A percentile compares a stretch with the other conserved stretches of the same genome.
phyloP scores from a whole-genome alignment of 345 rosid species.

The Euclidium syriacum region DNA sequence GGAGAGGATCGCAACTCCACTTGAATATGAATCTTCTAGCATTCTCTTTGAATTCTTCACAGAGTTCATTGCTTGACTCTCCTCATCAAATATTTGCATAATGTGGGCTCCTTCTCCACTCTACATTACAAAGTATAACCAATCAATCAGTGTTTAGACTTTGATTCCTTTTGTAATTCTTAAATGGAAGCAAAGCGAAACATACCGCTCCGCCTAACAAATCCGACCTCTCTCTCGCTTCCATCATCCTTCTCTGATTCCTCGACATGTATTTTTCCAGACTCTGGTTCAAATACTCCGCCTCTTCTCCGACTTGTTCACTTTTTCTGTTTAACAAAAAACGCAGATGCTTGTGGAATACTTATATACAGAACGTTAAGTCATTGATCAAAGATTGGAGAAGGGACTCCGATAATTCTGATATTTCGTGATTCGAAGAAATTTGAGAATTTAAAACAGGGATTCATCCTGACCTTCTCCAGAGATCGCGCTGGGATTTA shows the following conservation, averaged over 20 bases:
- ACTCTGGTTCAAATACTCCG: constrained; percentile 72
- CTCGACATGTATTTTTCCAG: constrained; percentile 58
- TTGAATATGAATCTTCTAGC: constrained; percentile 75
- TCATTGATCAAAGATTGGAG: background rate
- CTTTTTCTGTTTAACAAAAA: constrained; percentile 38
- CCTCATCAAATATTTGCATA: constrained; percentile 82
- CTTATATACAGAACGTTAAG: background rate
- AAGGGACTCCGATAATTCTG: background rate
- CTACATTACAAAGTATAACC: constrained; percentile 43
- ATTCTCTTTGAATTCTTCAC: constrained; percentile 76
- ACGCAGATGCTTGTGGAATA: background rate
- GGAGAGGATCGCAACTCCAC: constrained; percentile 76
- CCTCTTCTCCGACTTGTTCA: constrained; percentile 88
- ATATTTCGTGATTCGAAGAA: background rate
- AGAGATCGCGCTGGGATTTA: constrained; percentile 92
- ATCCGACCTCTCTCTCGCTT: constrained; percentile 85
- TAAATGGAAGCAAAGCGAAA: background rate
- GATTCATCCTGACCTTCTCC: constrained; percentile 63
- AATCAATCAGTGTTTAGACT: too few relatives aligned
- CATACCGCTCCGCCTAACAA: constrained; percentile 75
- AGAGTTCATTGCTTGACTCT: constrained; percentile 86
- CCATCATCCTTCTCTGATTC: constrained; percentile 62
- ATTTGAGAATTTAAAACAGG: background rate
- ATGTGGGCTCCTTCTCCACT: constrained; percentile 78
- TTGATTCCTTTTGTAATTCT: too few relatives aligned